These are phyloP conservation scores for Quercus lobata DNA, from an alignment of 331 rosid species.

Conservation along the genomic window DNA sequence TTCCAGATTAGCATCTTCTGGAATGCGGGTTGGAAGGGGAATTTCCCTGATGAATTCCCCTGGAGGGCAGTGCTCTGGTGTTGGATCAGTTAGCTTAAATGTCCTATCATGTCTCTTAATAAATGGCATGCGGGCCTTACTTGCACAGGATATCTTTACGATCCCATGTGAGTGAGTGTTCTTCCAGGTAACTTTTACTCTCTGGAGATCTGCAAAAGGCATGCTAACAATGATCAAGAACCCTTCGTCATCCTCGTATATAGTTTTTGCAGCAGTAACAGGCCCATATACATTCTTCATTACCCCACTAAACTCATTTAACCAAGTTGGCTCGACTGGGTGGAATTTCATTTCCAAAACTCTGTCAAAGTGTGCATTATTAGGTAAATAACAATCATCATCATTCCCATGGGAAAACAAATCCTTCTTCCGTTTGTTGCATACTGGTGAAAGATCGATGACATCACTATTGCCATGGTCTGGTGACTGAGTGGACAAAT, in stretches of 20 bases:
- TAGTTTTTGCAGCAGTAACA: conserved; percentile 43
- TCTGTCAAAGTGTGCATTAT: conserved; percentile 20
- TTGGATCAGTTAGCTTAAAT: conserved; percentile 45
- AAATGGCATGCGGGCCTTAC: conserved; percentile 38
- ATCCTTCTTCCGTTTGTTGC: conserved; percentile 41
- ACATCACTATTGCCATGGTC: conserved; percentile 25
- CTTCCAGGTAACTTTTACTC: conserved; percentile 47
- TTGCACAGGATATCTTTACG: conserved; percentile 41
- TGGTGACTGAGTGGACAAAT: conserved; percentile 38
- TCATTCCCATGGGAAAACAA: conserved; percentile 20
- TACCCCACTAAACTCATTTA: conserved; percentile 39
- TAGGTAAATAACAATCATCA: conserved; percentile 21
- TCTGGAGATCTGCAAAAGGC: conserved; percentile 45
- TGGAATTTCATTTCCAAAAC: conserved; percentile 20
- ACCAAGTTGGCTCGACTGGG: conserved; percentile 31
- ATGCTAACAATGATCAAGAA: conserved; percentile 37
- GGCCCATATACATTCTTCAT: conserved; percentile 42
- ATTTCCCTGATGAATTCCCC: conserved; percentile 47
- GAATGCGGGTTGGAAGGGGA: conserved; percentile 39
- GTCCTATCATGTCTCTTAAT: conserved; percentile 43
- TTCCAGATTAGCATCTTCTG: conserved; percentile 46
- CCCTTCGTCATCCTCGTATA: conserved; percentile 44
- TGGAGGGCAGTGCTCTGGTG: conserved; percentile 48
- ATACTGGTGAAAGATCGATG: conserved; percentile 21
- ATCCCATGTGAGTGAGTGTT: conserved; percentile 35